Percentiles rank a stretch among this genome's conserved stretches.
phyloP scores from a whole-genome alignment of 2,329 filamentous ascomycete species.

The Penicillium concentricum region DNA sequence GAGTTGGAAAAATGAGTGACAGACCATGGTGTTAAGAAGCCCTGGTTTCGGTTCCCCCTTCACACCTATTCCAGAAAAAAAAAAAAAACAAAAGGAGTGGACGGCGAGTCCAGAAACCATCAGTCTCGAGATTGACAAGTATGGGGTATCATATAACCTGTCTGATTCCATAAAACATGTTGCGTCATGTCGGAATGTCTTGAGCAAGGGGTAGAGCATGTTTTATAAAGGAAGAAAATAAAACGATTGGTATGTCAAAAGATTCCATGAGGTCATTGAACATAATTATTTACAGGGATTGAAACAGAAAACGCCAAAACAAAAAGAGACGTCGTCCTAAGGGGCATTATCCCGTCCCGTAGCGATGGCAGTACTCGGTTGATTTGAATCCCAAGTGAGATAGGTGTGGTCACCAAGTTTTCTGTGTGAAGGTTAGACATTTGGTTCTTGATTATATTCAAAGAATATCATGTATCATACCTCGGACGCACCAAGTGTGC shows the following conservation, averaged over 20 bases:
- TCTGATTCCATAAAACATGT: constrained; percentile 17
- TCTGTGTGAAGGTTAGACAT: constrained; percentile 47
- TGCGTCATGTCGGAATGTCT: constrained; percentile 20
- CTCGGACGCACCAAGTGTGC: constrained; percentile 89
- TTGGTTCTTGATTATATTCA: background rate
- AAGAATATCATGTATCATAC: constrained; percentile 54
- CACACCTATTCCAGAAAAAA: constrained; percentile 1
- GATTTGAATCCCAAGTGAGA: constrained; percentile 86
- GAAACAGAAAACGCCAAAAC: constrained; percentile 5
- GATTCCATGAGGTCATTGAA: constrained; percentile 16
- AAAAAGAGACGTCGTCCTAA: constrained; percentile 9
- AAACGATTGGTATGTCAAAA: constrained; percentile 11
- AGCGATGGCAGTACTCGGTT: constrained; percentile 56
- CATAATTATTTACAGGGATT: constrained; percentile 19
- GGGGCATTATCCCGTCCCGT: constrained; percentile 52
- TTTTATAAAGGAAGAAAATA: background rate
- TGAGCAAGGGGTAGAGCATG: constrained; percentile 15
- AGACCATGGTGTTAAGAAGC: constrained; percentile 24
- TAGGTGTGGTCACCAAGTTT: constrained; percentile 99
- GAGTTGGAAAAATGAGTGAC: constrained; percentile 20
- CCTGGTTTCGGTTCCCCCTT: constrained; percentile 11
- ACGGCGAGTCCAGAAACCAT: background rate
- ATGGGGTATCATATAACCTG: background rate
- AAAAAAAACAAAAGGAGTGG: background rate
- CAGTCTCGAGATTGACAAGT: background rate